Base-by-base conservation (phyloP, 805 yeast species). In the Debaryomyces prosopidis region DNA sequence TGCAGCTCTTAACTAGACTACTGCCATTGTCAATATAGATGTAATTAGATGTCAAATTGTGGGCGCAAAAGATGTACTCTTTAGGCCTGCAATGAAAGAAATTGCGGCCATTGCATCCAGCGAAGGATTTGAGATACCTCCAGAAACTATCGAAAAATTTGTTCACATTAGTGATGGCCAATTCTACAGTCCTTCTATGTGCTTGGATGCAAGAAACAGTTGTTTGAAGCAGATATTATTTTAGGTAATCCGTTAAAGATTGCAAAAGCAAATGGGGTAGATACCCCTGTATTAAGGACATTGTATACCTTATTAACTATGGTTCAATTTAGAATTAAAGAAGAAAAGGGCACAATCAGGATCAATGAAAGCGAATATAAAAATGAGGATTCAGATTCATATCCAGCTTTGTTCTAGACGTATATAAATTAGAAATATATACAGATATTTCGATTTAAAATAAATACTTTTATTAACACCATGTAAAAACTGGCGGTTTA, bases 61-160 rank as follows among this genome's bases (percentile, higher is more conserved):
- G 36, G 59, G 58, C n/a, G 69, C 63, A 10, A 66, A 64, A 46
- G 59, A 62, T 11, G 44, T 52, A 0, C 47, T 71, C 15, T 59
- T 71, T 37, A 46, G 54, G 15, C 89, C 88, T 3, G 85, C 87
- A 0, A 85, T 85, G 90, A 62, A 69, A 32, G 95, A 87, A 61
- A 73, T 87, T 14, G 62, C 77, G 15, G 74, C 73, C 3, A 76
- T 86, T 47, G 95, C 96, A 9, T 77, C 76, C 41, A 80, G 87
- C 8, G 91, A 84, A 47, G 88, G 88, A 0, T 75, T 78, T 32
- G 71, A 68, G 3, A 56, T 87, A 28, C 80, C 81, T 1, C 73
- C 62, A 18, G 77, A 66, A 14, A 61, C 74, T 16, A 79, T 79
- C 47, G 69, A 78, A 20, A 49, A 57, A 39, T 77, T 81, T 71